Percentiles rank a stretch among this genome's conserved stretches.
Evolutionary conservation across 108 stramenopile genomes (phyloP).

Genomic region (Stephanodiscus triporus): DNA sequence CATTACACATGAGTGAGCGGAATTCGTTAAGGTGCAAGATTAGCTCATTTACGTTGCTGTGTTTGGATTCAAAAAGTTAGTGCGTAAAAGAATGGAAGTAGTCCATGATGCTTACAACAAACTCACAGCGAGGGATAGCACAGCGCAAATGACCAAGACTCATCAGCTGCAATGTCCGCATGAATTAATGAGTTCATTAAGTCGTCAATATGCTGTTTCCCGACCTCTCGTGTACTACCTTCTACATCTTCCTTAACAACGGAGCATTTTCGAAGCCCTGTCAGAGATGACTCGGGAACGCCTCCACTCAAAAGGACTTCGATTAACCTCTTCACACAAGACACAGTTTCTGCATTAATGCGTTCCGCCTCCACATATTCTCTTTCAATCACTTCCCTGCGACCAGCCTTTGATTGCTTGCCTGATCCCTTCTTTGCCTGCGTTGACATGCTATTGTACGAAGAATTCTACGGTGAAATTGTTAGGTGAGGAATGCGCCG

Average conservation of each 20-base stretch:
- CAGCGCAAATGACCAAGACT: slow-evolving; percentile 18
- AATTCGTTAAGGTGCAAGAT: slow-evolving; percentile 26
- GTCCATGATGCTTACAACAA: neutral
- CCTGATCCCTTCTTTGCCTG: slow-evolving; percentile 1
- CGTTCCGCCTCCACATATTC: slow-evolving; percentile 8
- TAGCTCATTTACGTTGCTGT: slow-evolving; percentile 12
- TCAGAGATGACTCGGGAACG: slow-evolving; percentile 8
- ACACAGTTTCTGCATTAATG: slow-evolving; percentile 16
- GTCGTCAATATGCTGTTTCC: neutral
- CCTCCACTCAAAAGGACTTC: slow-evolving; percentile 22
- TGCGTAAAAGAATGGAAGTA: neutral
- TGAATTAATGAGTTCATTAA: neutral
- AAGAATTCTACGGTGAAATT: too few relatives aligned
- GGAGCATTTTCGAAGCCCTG: slow-evolving; percentile 1
- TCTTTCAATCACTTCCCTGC: neutral
- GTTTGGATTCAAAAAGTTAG: neutral
- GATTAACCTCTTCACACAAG: slow-evolving; percentile 1
- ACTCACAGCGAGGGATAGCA: slow-evolving; percentile 29
- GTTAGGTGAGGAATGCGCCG: too few relatives aligned
- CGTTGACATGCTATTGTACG: neutral
- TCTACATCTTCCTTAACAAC: slow-evolving; percentile 9
- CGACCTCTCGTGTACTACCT: neutral
- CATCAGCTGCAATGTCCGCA: slow-evolving; percentile 8
- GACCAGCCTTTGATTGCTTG: slow-evolving; percentile 8
- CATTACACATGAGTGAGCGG: slow-evolving; percentile 17